Conservation (phyloP, 2,329 filamentous ascomycete genomes). For the Alternaria angustiovoidea region DNA sequence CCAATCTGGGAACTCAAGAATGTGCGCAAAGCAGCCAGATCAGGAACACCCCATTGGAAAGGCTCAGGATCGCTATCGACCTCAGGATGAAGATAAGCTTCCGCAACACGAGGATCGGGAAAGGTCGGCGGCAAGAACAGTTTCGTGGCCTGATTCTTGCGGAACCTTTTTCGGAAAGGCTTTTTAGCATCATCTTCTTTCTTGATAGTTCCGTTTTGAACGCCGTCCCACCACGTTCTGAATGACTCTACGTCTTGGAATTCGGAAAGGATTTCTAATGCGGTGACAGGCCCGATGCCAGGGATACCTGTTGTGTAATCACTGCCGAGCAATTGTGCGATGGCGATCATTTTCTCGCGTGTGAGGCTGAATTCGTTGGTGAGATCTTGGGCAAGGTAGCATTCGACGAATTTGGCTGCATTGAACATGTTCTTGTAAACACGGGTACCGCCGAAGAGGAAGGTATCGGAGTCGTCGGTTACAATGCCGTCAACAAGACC, state of each 20-base stretch:
- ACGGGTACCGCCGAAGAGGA: slow-evolving; percentile 93
- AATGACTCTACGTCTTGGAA: slow-evolving; percentile 81
- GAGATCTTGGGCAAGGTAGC: slow-evolving; percentile 83
- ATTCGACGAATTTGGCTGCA: slow-evolving; percentile 96
- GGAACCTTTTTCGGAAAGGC: slow-evolving; percentile 85
- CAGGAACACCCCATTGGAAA: slow-evolving; percentile 96
- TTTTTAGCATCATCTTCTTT: slow-evolving; percentile 64
- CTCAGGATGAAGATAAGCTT: slow-evolving; percentile 85
- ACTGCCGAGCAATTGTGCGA: slow-evolving; percentile 89
- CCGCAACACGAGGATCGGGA: slow-evolving; percentile 77
- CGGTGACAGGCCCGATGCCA: slow-evolving; percentile 92
- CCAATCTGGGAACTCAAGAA: slow-evolving; percentile 94
- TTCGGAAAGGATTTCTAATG: slow-evolving; percentile 91
- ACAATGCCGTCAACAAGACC: slow-evolving; percentile 96
- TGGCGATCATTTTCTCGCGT: slow-evolving; percentile 83
- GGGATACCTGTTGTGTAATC: slow-evolving; percentile 95
- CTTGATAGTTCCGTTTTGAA: slow-evolving; percentile 73
- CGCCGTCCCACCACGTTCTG: slow-evolving; percentile 83
- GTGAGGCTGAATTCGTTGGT: slow-evolving; percentile 89
- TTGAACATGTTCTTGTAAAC: slow-evolving; percentile 99
- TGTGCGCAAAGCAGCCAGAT: slow-evolving; percentile 81
- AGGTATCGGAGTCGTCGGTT: slow-evolving; percentile 95
- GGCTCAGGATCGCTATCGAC: slow-evolving; percentile 79
- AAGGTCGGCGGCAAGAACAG: slow-evolving; percentile 85
- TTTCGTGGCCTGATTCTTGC: slow-evolving; percentile 78